Conservation (phyloP, 2,329 filamentous ascomycete genomes). For the Aspergillus felis region DNA sequence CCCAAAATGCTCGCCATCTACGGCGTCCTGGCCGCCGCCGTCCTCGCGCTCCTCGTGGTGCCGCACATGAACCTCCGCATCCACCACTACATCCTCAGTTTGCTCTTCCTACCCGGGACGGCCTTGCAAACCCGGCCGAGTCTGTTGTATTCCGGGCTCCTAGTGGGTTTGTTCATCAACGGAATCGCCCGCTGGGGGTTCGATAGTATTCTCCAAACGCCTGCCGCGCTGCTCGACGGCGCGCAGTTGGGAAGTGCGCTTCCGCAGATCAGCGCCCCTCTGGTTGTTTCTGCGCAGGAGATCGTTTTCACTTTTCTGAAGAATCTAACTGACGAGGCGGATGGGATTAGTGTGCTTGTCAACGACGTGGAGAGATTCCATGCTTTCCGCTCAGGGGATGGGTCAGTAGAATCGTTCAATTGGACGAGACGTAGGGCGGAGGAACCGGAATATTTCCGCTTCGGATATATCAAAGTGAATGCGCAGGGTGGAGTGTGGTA, state of each 20-base stretch:
- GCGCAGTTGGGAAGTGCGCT: conserved; percentile 31
- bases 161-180: conserved; percentile 61
- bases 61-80: conserved; percentile 59
- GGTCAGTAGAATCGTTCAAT: conserved; percentile 23
- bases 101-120: conserved; percentile 57
- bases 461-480: conserved; percentile 38
- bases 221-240: conserved; percentile 44
- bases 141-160: conserved; percentile 58
- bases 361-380: conserved; percentile 59
- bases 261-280: conserved; percentile 24
- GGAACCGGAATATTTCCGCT: conserved; percentile 41
- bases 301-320: conserved; percentile 37
- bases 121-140: conserved; percentile 56
- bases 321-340: conserved; percentile 30
- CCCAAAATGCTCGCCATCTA: conserved; percentile 43
- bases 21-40: conserved; percentile 39
- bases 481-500: conserved; percentile 36
- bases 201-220: conserved; percentile 56
- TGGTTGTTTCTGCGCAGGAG: conserved; percentile 18
- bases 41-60: conserved; percentile 50
- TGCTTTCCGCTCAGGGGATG: conserved; percentile 45
- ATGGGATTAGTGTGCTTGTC: conserved; percentile 57
- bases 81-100: conserved; percentile 60
- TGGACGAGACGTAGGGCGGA: conserved; percentile 31
- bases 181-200: conserved; percentile 63